Percentiles rank a stretch among this genome's conserved stretches.
Conservation (phyloP, 2,329 filamentous ascomycete species). For the Calonectria hawksworthii region DNA sequence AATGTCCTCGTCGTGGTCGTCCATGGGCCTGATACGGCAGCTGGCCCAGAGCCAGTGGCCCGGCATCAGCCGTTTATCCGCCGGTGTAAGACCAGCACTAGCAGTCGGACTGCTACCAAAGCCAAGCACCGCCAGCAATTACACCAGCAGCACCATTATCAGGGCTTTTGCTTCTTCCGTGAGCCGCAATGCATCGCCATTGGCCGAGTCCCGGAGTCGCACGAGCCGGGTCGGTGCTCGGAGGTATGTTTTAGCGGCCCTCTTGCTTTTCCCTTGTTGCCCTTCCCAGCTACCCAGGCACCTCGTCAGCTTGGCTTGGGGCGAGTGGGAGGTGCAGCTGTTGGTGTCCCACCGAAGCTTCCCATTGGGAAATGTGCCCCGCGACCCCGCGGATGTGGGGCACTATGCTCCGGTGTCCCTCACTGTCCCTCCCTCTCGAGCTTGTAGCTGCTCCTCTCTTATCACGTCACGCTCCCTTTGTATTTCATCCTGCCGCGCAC, state of each 20-base stretch:
- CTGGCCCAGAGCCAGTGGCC: constrained; percentile 44
- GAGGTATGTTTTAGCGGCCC: constrained; percentile 44
- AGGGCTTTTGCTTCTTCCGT: constrained; percentile 28
- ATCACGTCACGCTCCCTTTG: constrained; percentile 27
- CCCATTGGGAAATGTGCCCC: constrained; percentile 29
- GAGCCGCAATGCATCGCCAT: constrained; percentile 14
- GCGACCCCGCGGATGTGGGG: constrained; percentile 25
- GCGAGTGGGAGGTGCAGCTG: not conserved
- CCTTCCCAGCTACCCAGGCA: not conserved
- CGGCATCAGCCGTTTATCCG: constrained; percentile 37
- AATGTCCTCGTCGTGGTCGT: constrained; percentile 39
- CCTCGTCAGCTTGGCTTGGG: not conserved
- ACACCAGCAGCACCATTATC: constrained; percentile 6
- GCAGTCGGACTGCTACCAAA: constrained; percentile 12
- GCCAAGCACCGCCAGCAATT: not conserved
- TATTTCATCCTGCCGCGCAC: not conserved
- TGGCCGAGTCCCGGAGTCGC: constrained; percentile 7
- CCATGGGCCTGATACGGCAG: constrained; percentile 48
- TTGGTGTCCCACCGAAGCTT: constrained; percentile 6
- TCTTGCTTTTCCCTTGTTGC: not conserved
- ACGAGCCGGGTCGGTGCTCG: constrained; percentile 39
- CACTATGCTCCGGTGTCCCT: not conserved
- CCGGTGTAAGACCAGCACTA: constrained; percentile 23
- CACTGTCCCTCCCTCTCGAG: constrained; percentile 9
- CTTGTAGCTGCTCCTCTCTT: constrained; percentile 28